These are phyloP conservation scores for Elymus sibiricus DNA, from an alignment of 176 grass and related monocot species.

Conservation along the genomic window DNA sequence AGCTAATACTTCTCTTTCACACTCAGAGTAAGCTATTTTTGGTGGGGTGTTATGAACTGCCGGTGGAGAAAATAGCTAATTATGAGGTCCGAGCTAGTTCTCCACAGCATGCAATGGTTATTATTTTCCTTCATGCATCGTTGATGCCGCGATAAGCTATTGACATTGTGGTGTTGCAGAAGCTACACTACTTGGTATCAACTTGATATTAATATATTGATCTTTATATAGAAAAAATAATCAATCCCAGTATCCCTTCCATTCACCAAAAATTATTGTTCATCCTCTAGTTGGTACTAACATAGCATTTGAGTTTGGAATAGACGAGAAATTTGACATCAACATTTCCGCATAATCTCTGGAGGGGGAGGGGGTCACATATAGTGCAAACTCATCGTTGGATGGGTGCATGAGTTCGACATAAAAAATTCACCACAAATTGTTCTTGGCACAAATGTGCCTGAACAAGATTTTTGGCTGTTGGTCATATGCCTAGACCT, in stretches of 20 bases:
- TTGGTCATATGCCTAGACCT: not conserved
- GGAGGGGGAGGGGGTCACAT: no score
- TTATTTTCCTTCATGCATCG: not conserved
- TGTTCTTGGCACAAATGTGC: not conserved
- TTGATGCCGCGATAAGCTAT: not conserved
- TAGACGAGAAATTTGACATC: not conserved
- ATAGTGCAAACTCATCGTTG: not conserved
- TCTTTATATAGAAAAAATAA: no score
- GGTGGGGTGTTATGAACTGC: not conserved
- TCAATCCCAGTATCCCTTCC: not conserved
- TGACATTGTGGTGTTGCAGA: not conserved
- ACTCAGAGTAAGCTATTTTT: conserved; percentile 8
- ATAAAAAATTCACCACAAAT: not conserved
- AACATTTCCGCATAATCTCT: not conserved
- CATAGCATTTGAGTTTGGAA: not conserved
- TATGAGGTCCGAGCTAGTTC: not conserved
- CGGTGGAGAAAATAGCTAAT: conserved; percentile 6
- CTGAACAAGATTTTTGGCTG: not conserved
- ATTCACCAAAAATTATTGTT: not conserved
- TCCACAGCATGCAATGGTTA: not conserved
- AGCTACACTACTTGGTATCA: no score
- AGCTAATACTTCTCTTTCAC: not conserved
- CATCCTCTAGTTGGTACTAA: not conserved
- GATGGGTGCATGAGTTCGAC: not conserved
- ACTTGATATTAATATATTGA: no score